Evolutionary conservation across 495 filamentous ascomycete species (phyloP).

Genomic region (Pyronema omphalodes): DNA sequence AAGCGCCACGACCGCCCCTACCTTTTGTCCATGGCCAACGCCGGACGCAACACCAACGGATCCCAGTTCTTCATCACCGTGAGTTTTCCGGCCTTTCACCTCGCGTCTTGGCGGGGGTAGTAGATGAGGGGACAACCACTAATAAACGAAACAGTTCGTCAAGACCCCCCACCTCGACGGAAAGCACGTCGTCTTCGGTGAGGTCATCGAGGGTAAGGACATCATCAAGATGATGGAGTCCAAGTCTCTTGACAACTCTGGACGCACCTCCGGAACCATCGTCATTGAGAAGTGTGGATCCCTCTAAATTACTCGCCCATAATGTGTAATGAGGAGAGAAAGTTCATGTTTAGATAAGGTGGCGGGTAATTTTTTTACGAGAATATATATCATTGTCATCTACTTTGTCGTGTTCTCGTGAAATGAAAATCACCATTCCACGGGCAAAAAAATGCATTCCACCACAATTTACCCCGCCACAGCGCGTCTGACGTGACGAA

Average conservation of each 20-base stretch:
- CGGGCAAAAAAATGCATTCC: too few relatives aligned
- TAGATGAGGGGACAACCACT: not conserved
- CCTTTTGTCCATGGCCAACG: constrained; percentile 70
- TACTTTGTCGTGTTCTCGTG: too few relatives aligned
- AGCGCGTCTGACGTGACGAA: too few relatives aligned
- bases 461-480: too few relatives aligned
- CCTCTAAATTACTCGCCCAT: not conserved
- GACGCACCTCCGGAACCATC: constrained; percentile 16
- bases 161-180: constrained; percentile 56
- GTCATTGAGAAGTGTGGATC: constrained; percentile 7
- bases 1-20: constrained; percentile 42
- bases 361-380: too few relatives aligned
- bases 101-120: not conserved
- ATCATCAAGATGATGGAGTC: constrained; percentile 56
- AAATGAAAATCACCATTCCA: too few relatives aligned
- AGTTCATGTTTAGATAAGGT: too few relatives aligned
- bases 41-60: constrained; percentile 48
- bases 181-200: constrained; percentile 67
- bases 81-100: not conserved
- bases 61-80: constrained; percentile 22
- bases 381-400: too few relatives aligned
- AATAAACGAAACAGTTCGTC: constrained; percentile 35
- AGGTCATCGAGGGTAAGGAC: constrained; percentile 44
- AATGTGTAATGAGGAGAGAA: too few relatives aligned
- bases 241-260: constrained; percentile 17